Conservation (phyloP, 108 stramenopile species). For the Parmales sp. region DNA sequence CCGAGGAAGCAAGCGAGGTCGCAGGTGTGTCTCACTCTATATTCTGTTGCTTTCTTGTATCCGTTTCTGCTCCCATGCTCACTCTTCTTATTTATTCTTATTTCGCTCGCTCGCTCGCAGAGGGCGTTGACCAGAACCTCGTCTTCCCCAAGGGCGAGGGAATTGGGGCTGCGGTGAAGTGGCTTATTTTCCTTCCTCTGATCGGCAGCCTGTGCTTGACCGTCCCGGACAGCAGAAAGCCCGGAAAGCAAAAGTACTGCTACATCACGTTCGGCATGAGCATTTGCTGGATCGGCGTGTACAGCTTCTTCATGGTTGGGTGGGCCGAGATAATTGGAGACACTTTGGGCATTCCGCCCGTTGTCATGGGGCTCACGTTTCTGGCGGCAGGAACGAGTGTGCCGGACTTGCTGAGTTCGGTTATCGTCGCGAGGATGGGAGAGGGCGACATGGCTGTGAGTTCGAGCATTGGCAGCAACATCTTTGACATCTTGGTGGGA, state of each 20-base stretch:
- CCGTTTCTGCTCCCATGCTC: no score
- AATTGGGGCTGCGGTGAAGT: slow-evolving; percentile 28
- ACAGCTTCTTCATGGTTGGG: slow-evolving; percentile 70
- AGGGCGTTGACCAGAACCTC: slow-evolving; percentile 42
- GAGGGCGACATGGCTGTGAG: slow-evolving; percentile 39
- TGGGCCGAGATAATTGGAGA: slow-evolving; percentile 29
- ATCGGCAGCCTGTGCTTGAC: slow-evolving; percentile 50
- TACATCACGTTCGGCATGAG: slow-evolving; percentile 63
- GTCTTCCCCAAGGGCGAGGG: slow-evolving; percentile 36
- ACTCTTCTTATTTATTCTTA: no score
- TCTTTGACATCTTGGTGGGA: slow-evolving; percentile 38
- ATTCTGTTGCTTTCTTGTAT: no score
- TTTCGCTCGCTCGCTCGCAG: no score
- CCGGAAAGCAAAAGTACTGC: slow-evolving; percentile 57
- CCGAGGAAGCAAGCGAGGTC: slow-evolving; percentile 50
- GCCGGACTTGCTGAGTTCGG: slow-evolving; percentile 34
- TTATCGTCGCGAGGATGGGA: slow-evolving; percentile 41
- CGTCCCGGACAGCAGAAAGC: slow-evolving; percentile 63
- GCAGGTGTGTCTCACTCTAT: no score
- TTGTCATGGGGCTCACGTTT: slow-evolving; percentile 39
- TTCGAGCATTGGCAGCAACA: slow-evolving; percentile 35
- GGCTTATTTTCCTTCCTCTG: slow-evolving; percentile 55
- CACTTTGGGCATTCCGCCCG: slow-evolving; percentile 25
- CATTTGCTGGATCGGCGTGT: slow-evolving; percentile 72
- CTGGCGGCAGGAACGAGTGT: slow-evolving; percentile 43